phyloP scores from a whole-genome alignment of 192 early-diverging fungal genomes.

The Rhizophagus sp. region DNA sequence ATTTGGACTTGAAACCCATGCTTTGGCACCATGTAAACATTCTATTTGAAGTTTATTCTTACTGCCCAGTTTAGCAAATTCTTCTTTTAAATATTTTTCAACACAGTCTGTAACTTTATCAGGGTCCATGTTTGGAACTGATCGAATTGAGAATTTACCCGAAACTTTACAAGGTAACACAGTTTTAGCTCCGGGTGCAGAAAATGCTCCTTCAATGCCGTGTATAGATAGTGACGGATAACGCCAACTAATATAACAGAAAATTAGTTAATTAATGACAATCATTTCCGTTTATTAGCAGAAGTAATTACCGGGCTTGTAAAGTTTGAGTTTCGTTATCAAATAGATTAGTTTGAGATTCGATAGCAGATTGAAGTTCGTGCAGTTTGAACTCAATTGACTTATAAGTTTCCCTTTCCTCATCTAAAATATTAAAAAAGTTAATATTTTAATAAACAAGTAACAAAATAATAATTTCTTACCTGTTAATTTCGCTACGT shows the following conservation, averaged over 20 bases:
- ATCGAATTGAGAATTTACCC: conserved; percentile 98
- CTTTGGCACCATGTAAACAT: conserved; percentile 81
- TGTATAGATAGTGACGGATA: conserved; percentile 96
- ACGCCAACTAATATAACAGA: conserved; percentile 65
- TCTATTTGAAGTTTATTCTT: conserved; percentile 82
- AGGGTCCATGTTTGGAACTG: conserved; percentile 92
- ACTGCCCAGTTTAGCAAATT: conserved; percentile 87
- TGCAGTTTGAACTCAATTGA: conserved; percentile 75
- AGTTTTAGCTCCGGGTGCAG: conserved; percentile 91
- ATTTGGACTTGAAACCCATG: conserved; percentile 89
- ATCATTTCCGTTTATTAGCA: no score
- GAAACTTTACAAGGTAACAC: conserved; percentile 94
- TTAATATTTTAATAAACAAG: background rate
- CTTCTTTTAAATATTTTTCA: conserved; percentile 68
- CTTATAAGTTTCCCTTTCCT: conserved; percentile 82
- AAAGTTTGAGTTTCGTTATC: conserved; percentile 74
- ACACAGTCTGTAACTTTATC: conserved; percentile 77
- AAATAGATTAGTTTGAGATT: conserved; percentile 76
- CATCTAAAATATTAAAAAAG: conserved; percentile 39
- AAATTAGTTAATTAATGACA: background rate
- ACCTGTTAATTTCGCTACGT: conserved; percentile 82
- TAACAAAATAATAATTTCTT: conserved; percentile 5
- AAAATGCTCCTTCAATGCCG: conserved; percentile 98
- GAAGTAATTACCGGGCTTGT: conserved; percentile 63
- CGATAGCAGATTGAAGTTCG: conserved; percentile 81